Percentiles rank a stretch among this genome's conserved stretches.
Evolutionary conservation across 352 stramenopile genomes (phyloP).

Genomic region (Globisporangium sylvaticum): DNA sequence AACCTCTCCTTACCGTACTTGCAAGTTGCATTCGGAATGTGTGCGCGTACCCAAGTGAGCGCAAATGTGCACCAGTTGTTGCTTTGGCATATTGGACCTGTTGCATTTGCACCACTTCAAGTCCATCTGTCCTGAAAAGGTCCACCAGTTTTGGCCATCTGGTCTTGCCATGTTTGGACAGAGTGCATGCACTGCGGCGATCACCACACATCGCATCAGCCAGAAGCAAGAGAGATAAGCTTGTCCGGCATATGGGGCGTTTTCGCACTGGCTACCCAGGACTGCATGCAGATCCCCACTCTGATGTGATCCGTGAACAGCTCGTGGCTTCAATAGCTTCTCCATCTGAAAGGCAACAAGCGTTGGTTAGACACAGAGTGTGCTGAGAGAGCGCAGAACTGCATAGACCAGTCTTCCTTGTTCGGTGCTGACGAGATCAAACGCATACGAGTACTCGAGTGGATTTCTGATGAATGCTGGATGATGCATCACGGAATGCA

Average conservation of each 20-base stretch:
- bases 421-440: neutral
- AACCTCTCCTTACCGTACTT: too few species aligned
- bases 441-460: neutral
- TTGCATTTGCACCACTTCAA: neutral
- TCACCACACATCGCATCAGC: neutral
- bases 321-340: neutral
- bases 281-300: neutral
- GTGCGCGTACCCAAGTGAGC: too few species aligned
- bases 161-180: neutral
- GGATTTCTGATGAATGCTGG: neutral
- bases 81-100: too few species aligned
- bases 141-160: neutral
- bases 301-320: neutral
- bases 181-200: too few species aligned
- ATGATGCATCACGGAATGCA: neutral
- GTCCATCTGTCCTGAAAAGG: neutral
- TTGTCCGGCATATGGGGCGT: neutral
- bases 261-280: neutral
- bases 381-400: neutral
- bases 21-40: neutral
- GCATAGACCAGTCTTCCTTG: neutral
- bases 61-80: too few species aligned
- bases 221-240: neutral
- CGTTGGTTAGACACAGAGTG: neutral
- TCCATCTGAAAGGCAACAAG: neutral